phyloP scores from a whole-genome alignment of 108 stramenopile species.

The Pseudonitzschia multiseries region DNA sequence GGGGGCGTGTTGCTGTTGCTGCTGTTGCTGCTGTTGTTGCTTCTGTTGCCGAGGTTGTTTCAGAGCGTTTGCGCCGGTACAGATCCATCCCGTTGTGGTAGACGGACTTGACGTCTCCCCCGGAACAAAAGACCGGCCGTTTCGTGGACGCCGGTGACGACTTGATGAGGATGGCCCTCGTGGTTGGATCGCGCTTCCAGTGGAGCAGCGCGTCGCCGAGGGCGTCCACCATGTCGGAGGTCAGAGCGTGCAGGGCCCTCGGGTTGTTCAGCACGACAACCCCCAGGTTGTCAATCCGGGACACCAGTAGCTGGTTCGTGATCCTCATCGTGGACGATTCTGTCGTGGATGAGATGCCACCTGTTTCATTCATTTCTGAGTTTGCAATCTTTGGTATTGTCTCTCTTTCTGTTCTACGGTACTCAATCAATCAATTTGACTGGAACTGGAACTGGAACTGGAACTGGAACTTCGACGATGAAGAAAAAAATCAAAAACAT shows the following conservation, averaged over 20 bases:
- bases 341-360: no score
- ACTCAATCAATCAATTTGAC: no score
- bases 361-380: no score
- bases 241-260: slow-evolving; percentile 58
- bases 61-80: neutral
- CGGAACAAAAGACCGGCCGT: slow-evolving; percentile 86
- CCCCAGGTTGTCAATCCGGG: slow-evolving; percentile 59
- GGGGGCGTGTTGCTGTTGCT: neutral
- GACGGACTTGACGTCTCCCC: slow-evolving; percentile 89
- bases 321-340: no score
- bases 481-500: no score
- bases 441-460: no score
- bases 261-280: slow-evolving; percentile 75
- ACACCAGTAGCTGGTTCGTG: slow-evolving; percentile 72
- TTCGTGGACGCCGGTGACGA: slow-evolving; percentile 37
- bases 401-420: no score
- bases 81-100: slow-evolving; percentile 44
- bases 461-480: no score
- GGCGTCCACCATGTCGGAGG: slow-evolving; percentile 56
- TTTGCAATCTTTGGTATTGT: no score
- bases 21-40: slow-evolving; percentile 4
- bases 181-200: slow-evolving; percentile 45
- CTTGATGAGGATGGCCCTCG: slow-evolving; percentile 58
- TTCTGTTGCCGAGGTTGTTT: slow-evolving; percentile 1
- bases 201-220: slow-evolving; percentile 52